A percentile compares a stretch with the other conserved stretches of the same genome.
Conservation (phyloP, 345 rosid genomes). For the Hypericum androsaemum region DNA sequence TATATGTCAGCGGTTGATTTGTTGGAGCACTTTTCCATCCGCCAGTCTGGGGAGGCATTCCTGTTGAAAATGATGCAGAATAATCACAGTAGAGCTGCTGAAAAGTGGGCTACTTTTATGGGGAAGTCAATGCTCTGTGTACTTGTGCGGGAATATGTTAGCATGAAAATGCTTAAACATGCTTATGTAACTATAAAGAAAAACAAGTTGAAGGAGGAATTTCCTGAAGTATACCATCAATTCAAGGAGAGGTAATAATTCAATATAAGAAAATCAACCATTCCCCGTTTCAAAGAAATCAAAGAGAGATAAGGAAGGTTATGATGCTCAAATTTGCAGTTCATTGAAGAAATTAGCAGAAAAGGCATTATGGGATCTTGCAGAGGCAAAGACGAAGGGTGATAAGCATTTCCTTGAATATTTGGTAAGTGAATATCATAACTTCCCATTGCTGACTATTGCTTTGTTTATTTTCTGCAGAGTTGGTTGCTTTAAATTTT, state of each 20-base stretch:
- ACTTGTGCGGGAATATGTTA: constrained; percentile 59
- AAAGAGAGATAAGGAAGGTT: too few relatives aligned
- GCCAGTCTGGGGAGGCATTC: constrained; percentile 61
- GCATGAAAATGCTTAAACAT: constrained; percentile 64
- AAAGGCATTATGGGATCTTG: constrained; percentile 90
- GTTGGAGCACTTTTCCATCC: constrained; percentile 70
- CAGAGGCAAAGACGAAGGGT: constrained; percentile 66
- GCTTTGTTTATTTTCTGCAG: too few relatives aligned
- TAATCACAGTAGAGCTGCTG: constrained; percentile 69
- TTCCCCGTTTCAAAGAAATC: too few relatives aligned
- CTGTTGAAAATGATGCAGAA: constrained; percentile 66
- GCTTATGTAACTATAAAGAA: constrained; percentile 61
- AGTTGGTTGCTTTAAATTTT: too few relatives aligned
- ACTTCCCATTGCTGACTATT: too few relatives aligned
- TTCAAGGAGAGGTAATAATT: constrained; percentile 66
- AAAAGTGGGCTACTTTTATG: constrained; percentile 89
- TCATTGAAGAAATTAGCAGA: constrained; percentile 68
- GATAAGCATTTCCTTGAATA: constrained; percentile 60
- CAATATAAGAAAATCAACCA: neutral
- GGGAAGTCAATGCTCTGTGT: constrained; percentile 62
- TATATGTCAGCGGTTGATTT: constrained; percentile 68
- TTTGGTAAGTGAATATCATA: constrained; percentile 40
- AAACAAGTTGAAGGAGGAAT: constrained; percentile 61
- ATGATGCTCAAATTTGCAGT: constrained; percentile 27
- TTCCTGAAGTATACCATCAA: constrained; percentile 58